Evolutionary conservation across 208 protist genomes (phyloP), one percentile per base, ranked within the genome.

Genomic region (Acanthamoeba rhysodes): DNA sequence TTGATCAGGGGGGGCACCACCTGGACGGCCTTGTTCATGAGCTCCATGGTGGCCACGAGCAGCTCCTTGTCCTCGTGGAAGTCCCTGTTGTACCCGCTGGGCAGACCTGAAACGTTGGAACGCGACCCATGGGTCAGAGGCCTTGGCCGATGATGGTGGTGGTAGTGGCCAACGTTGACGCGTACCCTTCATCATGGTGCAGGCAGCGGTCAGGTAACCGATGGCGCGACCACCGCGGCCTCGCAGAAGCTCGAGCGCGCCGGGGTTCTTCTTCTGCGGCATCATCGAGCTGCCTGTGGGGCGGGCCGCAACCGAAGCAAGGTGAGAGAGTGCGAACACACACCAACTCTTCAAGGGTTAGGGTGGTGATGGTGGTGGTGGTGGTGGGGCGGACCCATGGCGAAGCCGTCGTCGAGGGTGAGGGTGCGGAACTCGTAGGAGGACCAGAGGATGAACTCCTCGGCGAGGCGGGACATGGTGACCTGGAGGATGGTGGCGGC

Each of bases 211-310:
- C 12, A 93, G 93, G 72, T 93, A 53, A 9, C 94, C 80, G 29
- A 48, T 82, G 82, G 97, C 70, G 62, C 98, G 68, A 16, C 96
- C 97, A 9, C 45, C 62, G 87, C 98, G 98, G 78, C 98, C 97
- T 20, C 98, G 80, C 48, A 98, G 95, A 27, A 98, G 96, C 96
- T 98, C 98, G 2, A 97, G 72, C 27, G 96, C 95, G 82, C 98
- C 98, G 1, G 97, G 96, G 90, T 98, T 98, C 95, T 98, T 98
- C 96, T 98, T 98, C 84, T 98, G 98, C 41, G 98, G 98, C 98
- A 98, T 98, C 34, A 98, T 95, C 18, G 95, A 97, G 37, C 95
- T 97, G 50, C 98, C 97, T 50, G 96, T 96, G 20, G 41, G 27
- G 80, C 37, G 32, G 24, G 12, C 34, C n/a, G n/a, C n/a, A n/a